Base-by-base conservation (phyloP, 2,329 filamentous ascomycete species). In the Beauveria sp. region DNA sequence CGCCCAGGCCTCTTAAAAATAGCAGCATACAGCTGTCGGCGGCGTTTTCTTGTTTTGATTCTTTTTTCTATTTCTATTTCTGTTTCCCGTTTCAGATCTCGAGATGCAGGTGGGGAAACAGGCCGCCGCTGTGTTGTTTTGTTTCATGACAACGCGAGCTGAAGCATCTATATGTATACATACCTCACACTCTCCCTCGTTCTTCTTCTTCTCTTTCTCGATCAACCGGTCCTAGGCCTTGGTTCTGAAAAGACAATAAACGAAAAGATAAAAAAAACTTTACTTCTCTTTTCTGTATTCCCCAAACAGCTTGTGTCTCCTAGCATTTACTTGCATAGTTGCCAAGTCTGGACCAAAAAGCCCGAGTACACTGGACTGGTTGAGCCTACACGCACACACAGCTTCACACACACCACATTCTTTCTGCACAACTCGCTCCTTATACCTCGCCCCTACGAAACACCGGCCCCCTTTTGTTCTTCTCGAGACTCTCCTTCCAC, bases 291-390 rank as follows among this genome's bases (percentile, higher is more conserved):
- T n/a, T 45, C n/a, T 34, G 10, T 10, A 40, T 49, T 16, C 7
- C 40, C 30, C 3, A 34, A 28, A 34, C 22, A 22, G 26, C 45
- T 51, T 58, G 55, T 14, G 57, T 52, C 50, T 46, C n/a, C 58
- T 60, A 28, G 65, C 62, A 61, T 64, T 63, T 53, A 55, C 58
- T 61, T 50, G 34, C 40, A 46, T 56, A 53, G 57, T 47, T 28
- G 47, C 40, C 49, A n/a, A 30, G 40, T 24, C 1, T 24, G 22
- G n/a, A 28, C 12, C 22, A 28, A 45, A 14, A 24, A 20, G 7
- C 28, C 30, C 12, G n/a, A 14, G 30, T 49, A 24, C 22, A 24
- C 22, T 24, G 22, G 22, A 24, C 28, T 47, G 47, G 47, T 46
- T 52, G 47, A 59, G 14, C 18, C 50, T 18, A 51, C 14, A 58